Evolutionary conservation across 2,329 filamentous ascomycete genomes (phyloP).

Genomic region (Fusarium udum): DNA sequence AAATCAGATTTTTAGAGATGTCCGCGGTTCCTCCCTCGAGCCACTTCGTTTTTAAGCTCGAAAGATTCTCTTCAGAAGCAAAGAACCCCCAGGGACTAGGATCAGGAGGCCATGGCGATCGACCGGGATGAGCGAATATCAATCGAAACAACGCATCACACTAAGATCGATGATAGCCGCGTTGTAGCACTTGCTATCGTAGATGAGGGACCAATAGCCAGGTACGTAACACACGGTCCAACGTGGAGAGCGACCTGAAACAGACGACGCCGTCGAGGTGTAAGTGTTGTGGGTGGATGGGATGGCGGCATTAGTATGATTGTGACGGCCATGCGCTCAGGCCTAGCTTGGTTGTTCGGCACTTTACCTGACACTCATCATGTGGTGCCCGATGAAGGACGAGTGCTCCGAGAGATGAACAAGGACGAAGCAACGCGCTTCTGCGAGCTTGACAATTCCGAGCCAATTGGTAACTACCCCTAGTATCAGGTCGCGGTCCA

Average conservation of each 20-base stretch:
- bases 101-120: slow-evolving; percentile 24
- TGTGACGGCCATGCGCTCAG: slow-evolving; percentile 12
- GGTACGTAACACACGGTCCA: slow-evolving; percentile 34
- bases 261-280: slow-evolving; percentile 30
- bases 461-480: background rate
- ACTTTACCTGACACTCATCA: slow-evolving; percentile 6
- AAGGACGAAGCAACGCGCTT: slow-evolving; percentile 5
- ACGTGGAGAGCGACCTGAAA: slow-evolving; percentile 41
- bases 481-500: slow-evolving; percentile 18
- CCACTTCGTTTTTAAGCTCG: slow-evolving; percentile 15
- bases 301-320: slow-evolving; percentile 16
- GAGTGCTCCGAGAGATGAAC: slow-evolving; percentile 9
- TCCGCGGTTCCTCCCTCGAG: background rate
- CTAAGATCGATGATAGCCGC: slow-evolving; percentile 32
- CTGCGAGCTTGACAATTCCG: background rate
- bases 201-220: background rate
- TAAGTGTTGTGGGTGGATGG: slow-evolving; percentile 15
- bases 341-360: background rate
- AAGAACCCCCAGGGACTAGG: slow-evolving; percentile 7
- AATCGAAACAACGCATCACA: slow-evolving; percentile 20
- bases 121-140: slow-evolving; percentile 22
- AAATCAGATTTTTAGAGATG: background rate
- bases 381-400: background rate
- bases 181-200: slow-evolving; percentile 1
- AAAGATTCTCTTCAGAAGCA: background rate